Conservation (phyloP, 2,329 filamentous ascomycete species). For the Parascedosporium putredinis region DNA sequence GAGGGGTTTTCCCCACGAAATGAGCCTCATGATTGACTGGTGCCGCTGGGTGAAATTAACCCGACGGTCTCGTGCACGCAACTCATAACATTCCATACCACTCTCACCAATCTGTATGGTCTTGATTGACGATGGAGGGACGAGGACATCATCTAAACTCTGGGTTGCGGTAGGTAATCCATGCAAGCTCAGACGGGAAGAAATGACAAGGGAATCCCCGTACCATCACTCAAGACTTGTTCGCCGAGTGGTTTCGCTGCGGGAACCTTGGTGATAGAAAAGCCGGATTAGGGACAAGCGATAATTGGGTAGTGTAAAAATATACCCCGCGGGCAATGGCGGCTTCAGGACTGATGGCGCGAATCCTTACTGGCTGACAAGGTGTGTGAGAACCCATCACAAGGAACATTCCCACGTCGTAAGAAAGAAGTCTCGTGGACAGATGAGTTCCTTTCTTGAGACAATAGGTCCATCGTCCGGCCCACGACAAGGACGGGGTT, state of each 20-base stretch:
- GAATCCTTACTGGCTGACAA: neutral
- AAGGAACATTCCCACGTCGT: neutral
- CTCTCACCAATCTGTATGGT: no score
- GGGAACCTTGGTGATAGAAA: no score
- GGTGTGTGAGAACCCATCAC: neutral
- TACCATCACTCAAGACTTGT: no score
- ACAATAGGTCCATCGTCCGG: no score
- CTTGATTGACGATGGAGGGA: no score
- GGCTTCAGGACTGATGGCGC: neutral
- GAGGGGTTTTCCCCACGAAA: no score
- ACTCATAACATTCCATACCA: no score
- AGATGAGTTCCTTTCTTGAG: no score
- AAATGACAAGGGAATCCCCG: neutral
- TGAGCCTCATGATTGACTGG: no score
- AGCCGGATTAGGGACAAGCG: neutral
- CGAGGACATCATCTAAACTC: neutral
- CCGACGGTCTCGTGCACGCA: no score
- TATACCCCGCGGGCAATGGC: neutral
- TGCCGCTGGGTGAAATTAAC: neutral
- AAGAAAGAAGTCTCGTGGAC: neutral
- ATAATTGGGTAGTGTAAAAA: neutral
- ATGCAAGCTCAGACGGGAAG: slow-evolving; percentile 2
- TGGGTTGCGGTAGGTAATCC: neutral
- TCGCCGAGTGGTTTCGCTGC: no score
- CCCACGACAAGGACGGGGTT: neutral